A percentile compares a stretch with the other conserved stretches of the same genome.
Evolutionary conservation across 352 stramenopile species (phyloP).

Genomic region (Peronospora tabacina): DNA sequence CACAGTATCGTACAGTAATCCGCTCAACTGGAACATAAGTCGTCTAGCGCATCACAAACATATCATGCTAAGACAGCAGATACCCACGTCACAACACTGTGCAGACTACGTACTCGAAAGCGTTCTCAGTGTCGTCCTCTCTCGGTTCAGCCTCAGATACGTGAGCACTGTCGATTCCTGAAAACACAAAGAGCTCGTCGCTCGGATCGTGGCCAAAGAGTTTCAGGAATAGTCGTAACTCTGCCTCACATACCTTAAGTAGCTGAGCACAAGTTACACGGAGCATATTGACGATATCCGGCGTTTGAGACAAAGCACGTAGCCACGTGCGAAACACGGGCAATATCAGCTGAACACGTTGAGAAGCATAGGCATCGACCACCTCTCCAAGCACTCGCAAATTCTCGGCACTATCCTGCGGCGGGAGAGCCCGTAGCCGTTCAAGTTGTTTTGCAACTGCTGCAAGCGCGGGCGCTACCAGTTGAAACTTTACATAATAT

Average conservation of each 20-base stretch:
- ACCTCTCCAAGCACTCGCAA: slow-evolving; percentile 45
- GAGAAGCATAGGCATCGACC: slow-evolving; percentile 43
- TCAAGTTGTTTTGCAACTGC: slow-evolving; percentile 59
- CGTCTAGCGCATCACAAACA: slow-evolving; percentile 26
- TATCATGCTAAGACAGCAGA: not conserved
- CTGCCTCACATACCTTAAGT: slow-evolving; percentile 62
- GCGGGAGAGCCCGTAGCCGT: slow-evolving; percentile 30
- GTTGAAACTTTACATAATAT: slow-evolving; percentile 75
- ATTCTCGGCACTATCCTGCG: slow-evolving; percentile 33
- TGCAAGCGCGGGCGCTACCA: slow-evolving; percentile 51
- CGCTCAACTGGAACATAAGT: slow-evolving; percentile 71
- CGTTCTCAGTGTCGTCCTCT: slow-evolving; percentile 42
- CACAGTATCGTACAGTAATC: slow-evolving; percentile 60
- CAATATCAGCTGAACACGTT: slow-evolving; percentile 53
- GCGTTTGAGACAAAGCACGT: slow-evolving; percentile 37
- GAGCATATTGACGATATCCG: slow-evolving; percentile 71
- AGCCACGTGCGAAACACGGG: slow-evolving; percentile 46
- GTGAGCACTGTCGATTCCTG: not conserved
- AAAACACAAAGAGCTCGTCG: slow-evolving; percentile 48
- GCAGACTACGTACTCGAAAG: slow-evolving; percentile 50
- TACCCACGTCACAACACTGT: not conserved
- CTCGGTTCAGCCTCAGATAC: slow-evolving; percentile 19
- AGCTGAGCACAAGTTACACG: slow-evolving; percentile 56
- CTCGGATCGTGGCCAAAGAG: slow-evolving; percentile 58
- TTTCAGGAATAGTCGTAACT: slow-evolving; percentile 64